A percentile compares a stretch with the other conserved stretches of the same genome.
phyloP scores from a whole-genome alignment of 768 basidiomycete species.

The Hygrocybe coccinea region DNA sequence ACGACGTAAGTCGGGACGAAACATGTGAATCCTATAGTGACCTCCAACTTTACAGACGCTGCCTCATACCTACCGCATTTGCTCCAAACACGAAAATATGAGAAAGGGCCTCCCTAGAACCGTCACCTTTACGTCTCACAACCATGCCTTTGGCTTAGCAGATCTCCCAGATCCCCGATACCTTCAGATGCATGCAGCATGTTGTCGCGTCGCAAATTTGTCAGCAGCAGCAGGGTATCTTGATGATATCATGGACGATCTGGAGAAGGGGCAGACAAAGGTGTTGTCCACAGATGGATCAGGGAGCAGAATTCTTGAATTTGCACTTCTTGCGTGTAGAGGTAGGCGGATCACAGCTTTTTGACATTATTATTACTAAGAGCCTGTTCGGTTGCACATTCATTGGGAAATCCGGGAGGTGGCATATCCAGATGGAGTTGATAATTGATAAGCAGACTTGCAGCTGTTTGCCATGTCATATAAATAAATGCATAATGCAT shows the following conservation, averaged over 20 bases:
- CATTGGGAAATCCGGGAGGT: too few species aligned
- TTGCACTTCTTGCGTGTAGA: background rate
- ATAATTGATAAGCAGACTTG: too few species aligned
- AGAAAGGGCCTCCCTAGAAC: background rate
- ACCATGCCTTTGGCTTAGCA: background rate
- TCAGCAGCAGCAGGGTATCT: conserved; percentile 7
- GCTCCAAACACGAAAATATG: conserved; percentile 2
- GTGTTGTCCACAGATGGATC: conserved; percentile 2
- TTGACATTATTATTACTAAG: conserved; percentile 10
- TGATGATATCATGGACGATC: conserved; percentile 1
- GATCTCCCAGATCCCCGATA: conserved; percentile 3
- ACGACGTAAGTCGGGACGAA: background rate
- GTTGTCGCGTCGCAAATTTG: conserved; percentile 8
- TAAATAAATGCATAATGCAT: too few species aligned
- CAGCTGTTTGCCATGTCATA: too few species aligned
- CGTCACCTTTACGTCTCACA: background rate
- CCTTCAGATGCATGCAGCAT: conserved; percentile 8
- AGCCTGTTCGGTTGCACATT: background rate
- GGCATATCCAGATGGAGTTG: too few species aligned
- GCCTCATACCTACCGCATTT: conserved; percentile 1
- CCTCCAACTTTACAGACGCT: conserved; percentile 3
- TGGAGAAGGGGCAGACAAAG: conserved; percentile 3
- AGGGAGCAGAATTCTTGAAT: background rate
- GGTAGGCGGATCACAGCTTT: background rate
- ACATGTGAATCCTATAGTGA: background rate